These are phyloP conservation scores for Pseudogymnoascus sp. DNA, from an alignment of 2,329 filamentous ascomycete genomes.

Conservation along the genomic window DNA sequence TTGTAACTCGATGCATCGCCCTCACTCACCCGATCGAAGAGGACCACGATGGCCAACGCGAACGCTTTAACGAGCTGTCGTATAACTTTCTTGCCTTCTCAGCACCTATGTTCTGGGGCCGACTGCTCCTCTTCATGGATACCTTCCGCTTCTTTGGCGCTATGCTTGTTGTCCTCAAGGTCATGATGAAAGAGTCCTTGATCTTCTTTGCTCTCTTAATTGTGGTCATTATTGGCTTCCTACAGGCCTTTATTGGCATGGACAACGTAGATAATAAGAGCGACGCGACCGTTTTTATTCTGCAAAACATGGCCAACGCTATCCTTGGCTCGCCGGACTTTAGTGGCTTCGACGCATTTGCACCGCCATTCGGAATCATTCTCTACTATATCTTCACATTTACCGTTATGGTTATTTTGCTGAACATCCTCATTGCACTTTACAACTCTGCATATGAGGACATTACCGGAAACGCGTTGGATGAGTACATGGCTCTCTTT, in stretches of 20 bases:
- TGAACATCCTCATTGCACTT: conserved; percentile 94
- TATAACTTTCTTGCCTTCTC: conserved; percentile 93
- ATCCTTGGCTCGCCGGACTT: conserved; percentile 93
- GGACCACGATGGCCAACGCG: conserved; percentile 43
- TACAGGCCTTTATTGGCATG: conserved; percentile 90
- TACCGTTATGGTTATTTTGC: conserved; percentile 84
- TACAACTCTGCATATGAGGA: conserved; percentile 82
- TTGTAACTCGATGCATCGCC: conserved; percentile 72
- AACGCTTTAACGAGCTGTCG: conserved; percentile 66
- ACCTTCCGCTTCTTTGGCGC: conserved; percentile 93
- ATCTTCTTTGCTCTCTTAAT: conserved; percentile 92
- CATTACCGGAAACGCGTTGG: conserved; percentile 74
- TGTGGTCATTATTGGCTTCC: conserved; percentile 76
- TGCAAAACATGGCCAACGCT: conserved; percentile 78
- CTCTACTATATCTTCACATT: conserved; percentile 98
- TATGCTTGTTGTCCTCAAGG: conserved; percentile 94
- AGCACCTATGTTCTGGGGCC: conserved; percentile 95
- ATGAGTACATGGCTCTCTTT: conserved; percentile 92
- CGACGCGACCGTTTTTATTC: conserved; percentile 62
- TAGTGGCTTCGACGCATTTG: conserved; percentile 77
- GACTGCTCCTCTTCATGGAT: conserved; percentile 86
- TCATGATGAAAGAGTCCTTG: conserved; percentile 87
- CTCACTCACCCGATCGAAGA: conserved; percentile 49
- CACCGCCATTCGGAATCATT: conserved; percentile 84
- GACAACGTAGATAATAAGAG: conserved; percentile 71